Evolutionary conservation across 1,284 basidiomycete genomes (phyloP), one percentile per base, ranked within the genome.

Genomic region (Austroboletus novae-zelandiae): DNA sequence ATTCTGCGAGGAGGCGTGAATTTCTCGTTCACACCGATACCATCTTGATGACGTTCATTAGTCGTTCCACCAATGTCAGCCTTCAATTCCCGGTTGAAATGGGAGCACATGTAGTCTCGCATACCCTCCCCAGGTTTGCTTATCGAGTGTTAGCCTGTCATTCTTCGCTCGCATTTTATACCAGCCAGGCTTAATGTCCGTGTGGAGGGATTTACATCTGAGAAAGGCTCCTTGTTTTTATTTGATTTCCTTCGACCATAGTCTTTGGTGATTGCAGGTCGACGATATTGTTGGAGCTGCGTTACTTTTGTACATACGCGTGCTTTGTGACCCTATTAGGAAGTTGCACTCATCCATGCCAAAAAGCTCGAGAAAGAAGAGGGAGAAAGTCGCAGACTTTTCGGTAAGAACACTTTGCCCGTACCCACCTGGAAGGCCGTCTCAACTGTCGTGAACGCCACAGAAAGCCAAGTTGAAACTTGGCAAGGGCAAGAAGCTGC

Each of bases 391-490:
- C 2, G 89, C 89, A n/a, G 94, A 96, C 68, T 96, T 97, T 59
- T 77, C 83, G 41, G 92, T 92, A 64, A 73, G 63, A 45, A 47
- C 25, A 7, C 2, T 42, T 30, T 2, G 13, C 4, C 30, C 35
- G n/a, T 11, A 39, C 37, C 9, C 40, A 34, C 39, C 44, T 40
- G 20, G 20, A 23, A 23, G 30, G 52, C 17, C 25, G 41, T 49
- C 48, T 55, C 15, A 61, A 45, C 36, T 15, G 13, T 55, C 30
- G 31, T 48, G 40, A 29, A 17, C 42, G 48, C 39, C 18, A 31
- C 71, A 97, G 92, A 98, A 96, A 91, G 85, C 91, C 23, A 98
- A 92, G 69, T 79, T 96, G 42, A 98, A 97, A 71, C 87, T 99
- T 45, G 96, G 96, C 32, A 98, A 96, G 70, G 93, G 91, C 43